Conservation (phyloP, 371 early-diverging fungal genomes). For the Mortierella sp. region DNA sequence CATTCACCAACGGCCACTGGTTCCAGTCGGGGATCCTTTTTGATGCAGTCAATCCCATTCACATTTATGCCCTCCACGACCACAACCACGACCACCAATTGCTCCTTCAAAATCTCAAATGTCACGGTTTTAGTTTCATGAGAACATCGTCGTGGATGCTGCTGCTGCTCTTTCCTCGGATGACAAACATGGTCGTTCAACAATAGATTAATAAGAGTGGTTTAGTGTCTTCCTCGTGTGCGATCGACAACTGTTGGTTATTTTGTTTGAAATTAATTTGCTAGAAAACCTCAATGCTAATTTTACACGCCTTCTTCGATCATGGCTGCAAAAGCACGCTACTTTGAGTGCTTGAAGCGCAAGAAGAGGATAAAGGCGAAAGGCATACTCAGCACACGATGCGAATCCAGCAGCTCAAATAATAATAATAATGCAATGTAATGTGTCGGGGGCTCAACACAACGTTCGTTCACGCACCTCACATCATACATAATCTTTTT, state of each 20-base stretch:
- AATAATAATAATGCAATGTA: background rate
- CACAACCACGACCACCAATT: too few species aligned
- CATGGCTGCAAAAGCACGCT: constrained; percentile 13
- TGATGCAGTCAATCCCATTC: background rate
- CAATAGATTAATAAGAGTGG: too few species aligned
- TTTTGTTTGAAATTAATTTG: background rate
- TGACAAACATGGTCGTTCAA: too few species aligned
- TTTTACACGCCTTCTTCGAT: background rate
- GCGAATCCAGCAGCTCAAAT: background rate
- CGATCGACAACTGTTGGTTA: background rate
- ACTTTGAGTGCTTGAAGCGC: background rate
- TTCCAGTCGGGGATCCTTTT: background rate
- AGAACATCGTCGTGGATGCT: too few species aligned
- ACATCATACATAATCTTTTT: background rate
- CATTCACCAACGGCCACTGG: background rate
- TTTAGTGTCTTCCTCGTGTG: background rate
- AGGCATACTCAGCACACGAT: background rate
- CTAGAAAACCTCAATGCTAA: constrained; percentile 11
- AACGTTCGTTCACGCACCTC: background rate
- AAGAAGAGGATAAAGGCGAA: background rate
- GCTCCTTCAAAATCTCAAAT: too few species aligned
- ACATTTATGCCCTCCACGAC: too few species aligned
- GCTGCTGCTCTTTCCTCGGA: too few species aligned
- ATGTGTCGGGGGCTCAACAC: background rate
- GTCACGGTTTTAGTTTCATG: too few species aligned